Evolutionary conservation across 129 eudicot species (phyloP).

Genomic region (Deinandra increscens): DNA sequence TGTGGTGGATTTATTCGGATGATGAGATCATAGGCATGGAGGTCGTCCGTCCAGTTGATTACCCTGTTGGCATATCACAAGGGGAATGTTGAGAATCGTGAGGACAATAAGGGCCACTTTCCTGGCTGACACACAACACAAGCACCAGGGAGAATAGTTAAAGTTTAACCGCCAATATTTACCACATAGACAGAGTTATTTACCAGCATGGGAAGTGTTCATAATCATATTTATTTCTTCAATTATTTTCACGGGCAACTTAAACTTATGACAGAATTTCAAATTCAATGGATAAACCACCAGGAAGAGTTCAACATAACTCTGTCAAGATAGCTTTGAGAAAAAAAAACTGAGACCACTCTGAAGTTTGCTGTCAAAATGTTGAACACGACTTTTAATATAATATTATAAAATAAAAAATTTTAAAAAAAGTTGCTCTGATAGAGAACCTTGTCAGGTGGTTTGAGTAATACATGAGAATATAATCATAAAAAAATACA

Average conservation of each 20-base stretch:
- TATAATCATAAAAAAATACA: neutral
- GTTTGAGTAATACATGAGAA: too few species aligned
- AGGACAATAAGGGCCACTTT: constrained; percentile 39
- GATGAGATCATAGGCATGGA: constrained; percentile 74
- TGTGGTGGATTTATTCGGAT: constrained; percentile 67
- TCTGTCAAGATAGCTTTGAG: neutral
- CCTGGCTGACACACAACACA: constrained; percentile 77
- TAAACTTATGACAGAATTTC: neutral
- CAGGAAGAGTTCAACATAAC: constrained; percentile 2
- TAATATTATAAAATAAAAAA: neutral
- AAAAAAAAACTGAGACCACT: neutral
- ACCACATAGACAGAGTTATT: constrained; percentile 50
- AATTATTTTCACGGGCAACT: neutral
- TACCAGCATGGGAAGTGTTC: neutral
- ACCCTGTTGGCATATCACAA: constrained; percentile 61
- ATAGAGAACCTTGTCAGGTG: too few species aligned
- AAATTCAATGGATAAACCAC: constrained; percentile 1
- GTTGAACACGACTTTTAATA: neutral
- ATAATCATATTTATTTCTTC: neutral
- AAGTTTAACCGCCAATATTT: constrained; percentile 63
- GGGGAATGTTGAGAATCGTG: constrained; percentile 44
- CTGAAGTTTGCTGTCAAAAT: neutral
- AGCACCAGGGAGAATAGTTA: constrained; percentile 63
- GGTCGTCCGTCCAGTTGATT: constrained; percentile 71
- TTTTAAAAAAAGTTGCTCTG: too few species aligned